Evolutionary conservation across 345 rosid genomes (phyloP).

Genomic region (Trapa bicornis): DNA sequence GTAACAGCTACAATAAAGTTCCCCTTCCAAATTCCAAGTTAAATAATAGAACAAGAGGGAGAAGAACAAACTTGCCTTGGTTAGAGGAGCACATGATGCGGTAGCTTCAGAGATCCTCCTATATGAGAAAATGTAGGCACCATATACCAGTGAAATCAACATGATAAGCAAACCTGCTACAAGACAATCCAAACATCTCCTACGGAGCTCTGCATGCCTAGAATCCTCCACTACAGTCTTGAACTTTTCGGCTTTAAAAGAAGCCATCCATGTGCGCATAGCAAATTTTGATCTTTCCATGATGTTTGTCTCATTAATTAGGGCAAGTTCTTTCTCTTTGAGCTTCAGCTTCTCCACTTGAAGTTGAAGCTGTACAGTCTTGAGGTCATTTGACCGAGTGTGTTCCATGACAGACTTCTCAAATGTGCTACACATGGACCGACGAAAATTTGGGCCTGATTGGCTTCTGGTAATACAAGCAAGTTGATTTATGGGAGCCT

Average conservation of each 20-base stretch:
- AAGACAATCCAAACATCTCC: slow-evolving; percentile 59
- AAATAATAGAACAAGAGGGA: not conserved
- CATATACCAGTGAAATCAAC: slow-evolving; percentile 41
- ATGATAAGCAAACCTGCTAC: slow-evolving; percentile 58
- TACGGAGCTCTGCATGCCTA: slow-evolving; percentile 54
- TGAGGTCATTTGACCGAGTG: slow-evolving; percentile 65
- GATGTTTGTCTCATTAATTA: slow-evolving; percentile 40
- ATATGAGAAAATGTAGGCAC: slow-evolving; percentile 52
- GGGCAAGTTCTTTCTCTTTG: slow-evolving; percentile 41
- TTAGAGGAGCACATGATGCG: slow-evolving; percentile 34
- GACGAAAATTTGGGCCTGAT: slow-evolving; percentile 13
- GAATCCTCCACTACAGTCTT: slow-evolving; percentile 57
- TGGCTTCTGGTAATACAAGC: slow-evolving; percentile 23
- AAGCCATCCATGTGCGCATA: slow-evolving; percentile 51
- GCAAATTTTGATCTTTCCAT: slow-evolving; percentile 55
- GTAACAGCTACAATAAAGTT: not conserved
- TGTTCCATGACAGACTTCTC: slow-evolving; percentile 54
- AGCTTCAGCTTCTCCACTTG: slow-evolving; percentile 32
- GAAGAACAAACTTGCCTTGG: slow-evolving; percentile 22
- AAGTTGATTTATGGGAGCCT: slow-evolving; percentile 23
- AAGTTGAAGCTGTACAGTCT: slow-evolving; percentile 44
- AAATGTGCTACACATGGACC: slow-evolving; percentile 17
- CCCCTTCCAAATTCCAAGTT: not conserved
- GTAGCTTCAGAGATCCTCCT: slow-evolving; percentile 62
- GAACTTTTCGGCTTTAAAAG: slow-evolving; percentile 63